Evolutionary conservation across 352 stramenopile genomes (phyloP).

Genomic region (Phytopythium cucurbitacearum): DNA sequence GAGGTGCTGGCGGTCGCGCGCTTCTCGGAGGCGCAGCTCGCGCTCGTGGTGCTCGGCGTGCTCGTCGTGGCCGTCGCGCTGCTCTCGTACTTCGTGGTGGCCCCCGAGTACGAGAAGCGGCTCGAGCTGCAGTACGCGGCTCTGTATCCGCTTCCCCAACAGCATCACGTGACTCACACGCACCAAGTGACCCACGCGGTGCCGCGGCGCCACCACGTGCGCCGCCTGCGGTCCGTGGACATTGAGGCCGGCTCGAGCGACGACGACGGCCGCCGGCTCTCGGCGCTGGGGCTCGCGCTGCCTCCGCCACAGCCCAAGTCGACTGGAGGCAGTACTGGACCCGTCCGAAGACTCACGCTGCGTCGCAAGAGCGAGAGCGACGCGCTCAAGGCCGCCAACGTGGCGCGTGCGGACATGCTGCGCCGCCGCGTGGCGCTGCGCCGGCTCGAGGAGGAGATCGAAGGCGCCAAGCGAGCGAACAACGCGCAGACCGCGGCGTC

Average conservation of each 20-base stretch:
- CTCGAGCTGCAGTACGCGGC: conserved; percentile 55
- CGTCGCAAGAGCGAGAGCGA: conserved; percentile 73
- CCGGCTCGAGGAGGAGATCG: conserved; percentile 73
- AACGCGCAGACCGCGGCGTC: conserved; percentile 20
- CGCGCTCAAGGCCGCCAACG: conserved; percentile 41
- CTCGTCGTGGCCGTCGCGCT: conserved; percentile 54
- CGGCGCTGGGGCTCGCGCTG: conserved; percentile 3
- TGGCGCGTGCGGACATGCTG: conserved; percentile 59
- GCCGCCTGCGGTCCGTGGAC: conserved; percentile 34
- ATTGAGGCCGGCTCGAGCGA: conserved; percentile 46
- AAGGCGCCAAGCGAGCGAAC: conserved; percentile 60
- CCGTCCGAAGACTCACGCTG: conserved; percentile 21
- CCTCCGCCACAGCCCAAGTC: conserved; percentile 11
- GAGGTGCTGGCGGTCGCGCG: conserved; percentile 15
- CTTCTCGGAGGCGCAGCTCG: conserved; percentile 49
- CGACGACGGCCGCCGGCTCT: conserved; percentile 22
- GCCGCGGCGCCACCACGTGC: conserved; percentile 14
- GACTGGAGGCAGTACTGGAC: not conserved
- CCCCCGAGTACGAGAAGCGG: conserved; percentile 70
- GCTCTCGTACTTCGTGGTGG: conserved; percentile 80
- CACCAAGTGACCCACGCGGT: conserved; percentile 6
- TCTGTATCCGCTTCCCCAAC: conserved; percentile 19
- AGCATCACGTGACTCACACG: conserved; percentile 16
- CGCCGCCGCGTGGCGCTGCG: conserved; percentile 55
- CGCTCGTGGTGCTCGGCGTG: conserved; percentile 42